Conservation (phyloP, 306 rosid species). For the Medicago lupulina region DNA sequence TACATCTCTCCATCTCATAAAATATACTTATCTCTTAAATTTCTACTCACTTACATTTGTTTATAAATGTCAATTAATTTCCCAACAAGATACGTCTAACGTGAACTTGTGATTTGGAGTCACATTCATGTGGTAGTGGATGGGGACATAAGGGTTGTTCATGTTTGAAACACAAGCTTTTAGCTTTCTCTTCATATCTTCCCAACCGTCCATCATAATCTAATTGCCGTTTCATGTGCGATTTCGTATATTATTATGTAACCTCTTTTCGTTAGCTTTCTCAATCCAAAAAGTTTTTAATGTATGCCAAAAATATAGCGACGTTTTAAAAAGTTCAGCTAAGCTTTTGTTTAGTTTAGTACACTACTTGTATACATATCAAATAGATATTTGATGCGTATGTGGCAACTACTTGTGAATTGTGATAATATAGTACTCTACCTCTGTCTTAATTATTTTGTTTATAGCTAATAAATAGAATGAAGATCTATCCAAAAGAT, state of each 20-base stretch:
- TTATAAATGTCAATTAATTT: no score
- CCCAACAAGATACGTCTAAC: neutral
- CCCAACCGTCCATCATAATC: slow-evolving; percentile 39
- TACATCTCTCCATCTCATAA: no score
- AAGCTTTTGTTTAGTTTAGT: slow-evolving; percentile 31
- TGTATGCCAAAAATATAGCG: slow-evolving; percentile 9
- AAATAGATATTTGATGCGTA: slow-evolving; percentile 11
- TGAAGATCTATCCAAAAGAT: slow-evolving; percentile 6
- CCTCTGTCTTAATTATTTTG: slow-evolving; percentile 4
- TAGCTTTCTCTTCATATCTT: neutral
- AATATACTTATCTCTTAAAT: no score
- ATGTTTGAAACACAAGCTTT: slow-evolving; percentile 34
- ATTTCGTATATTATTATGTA: slow-evolving; percentile 12
- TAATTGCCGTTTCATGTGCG: slow-evolving; percentile 41
- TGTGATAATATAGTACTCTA: neutral
- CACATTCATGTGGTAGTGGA: slow-evolving; percentile 58
- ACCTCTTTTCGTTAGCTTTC: slow-evolving; percentile 7
- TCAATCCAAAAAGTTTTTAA: neutral
- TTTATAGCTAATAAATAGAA: neutral
- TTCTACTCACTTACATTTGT: no score
- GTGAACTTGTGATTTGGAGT: slow-evolving; percentile 43
- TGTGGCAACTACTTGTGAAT: slow-evolving; percentile 22
- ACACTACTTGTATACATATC: slow-evolving; percentile 26
- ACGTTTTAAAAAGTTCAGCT: slow-evolving; percentile 5
- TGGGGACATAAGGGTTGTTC: slow-evolving; percentile 36